These are phyloP conservation scores for Fusarium burgessii DNA, from an alignment of 2,329 filamentous ascomycete species.

Conservation along the genomic window DNA sequence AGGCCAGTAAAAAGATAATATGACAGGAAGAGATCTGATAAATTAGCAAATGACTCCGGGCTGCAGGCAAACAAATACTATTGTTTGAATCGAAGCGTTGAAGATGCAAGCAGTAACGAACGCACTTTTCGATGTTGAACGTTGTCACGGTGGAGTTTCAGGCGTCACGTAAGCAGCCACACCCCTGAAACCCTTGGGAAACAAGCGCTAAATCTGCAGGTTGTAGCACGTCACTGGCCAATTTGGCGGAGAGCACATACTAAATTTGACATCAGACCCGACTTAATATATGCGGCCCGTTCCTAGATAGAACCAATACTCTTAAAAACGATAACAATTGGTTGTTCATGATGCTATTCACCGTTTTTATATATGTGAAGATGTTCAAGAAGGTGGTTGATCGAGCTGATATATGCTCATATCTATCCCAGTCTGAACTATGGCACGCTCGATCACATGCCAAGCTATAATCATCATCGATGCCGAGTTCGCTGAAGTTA, in stretches of 20 bases:
- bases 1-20: background rate
- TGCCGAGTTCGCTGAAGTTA: background rate
- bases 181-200: background rate
- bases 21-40: background rate
- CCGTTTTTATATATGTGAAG: background rate
- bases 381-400: background rate
- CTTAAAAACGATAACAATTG: background rate
- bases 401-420: background rate
- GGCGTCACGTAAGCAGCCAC: background rate
- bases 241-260: background rate
- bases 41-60: background rate
- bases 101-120: background rate
- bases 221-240: background rate
- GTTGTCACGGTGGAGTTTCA: background rate
- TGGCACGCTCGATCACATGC: background rate
- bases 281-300: background rate
- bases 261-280: background rate
- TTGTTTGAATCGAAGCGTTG: background rate
- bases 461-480: background rate
- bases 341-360: background rate
- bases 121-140: background rate
- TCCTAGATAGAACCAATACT: background rate
- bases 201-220: background rate
- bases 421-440: background rate
- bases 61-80: background rate